Evolutionary conservation across 2,329 filamentous ascomycete species (phyloP).

Genomic region (Meredithiella fracta): DNA sequence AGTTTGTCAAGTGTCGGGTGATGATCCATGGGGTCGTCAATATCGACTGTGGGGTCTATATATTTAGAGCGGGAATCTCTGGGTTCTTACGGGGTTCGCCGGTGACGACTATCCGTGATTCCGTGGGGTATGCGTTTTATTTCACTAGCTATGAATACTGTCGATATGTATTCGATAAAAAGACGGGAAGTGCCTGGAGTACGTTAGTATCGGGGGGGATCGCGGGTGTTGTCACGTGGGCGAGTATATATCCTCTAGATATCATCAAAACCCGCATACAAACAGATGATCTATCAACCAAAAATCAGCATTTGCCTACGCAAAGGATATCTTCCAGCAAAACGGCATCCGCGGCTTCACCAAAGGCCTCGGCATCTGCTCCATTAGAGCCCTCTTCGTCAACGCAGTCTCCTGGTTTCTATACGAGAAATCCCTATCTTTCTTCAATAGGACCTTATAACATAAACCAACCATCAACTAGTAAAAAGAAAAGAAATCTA

Average conservation of each 20-base stretch:
- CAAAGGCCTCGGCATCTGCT: conserved; percentile 63
- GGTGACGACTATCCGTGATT: conserved; percentile 62
- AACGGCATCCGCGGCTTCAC: conserved; percentile 54
- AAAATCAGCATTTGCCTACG: conserved; percentile 30
- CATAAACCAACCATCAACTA: too few species aligned
- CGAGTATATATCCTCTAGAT: conserved; percentile 77
- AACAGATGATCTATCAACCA: conserved; percentile 17
- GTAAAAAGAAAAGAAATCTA: too few species aligned
- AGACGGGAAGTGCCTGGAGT: conserved; percentile 36
- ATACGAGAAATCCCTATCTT: conserved; percentile 73
- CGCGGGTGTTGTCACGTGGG: conserved; percentile 78
- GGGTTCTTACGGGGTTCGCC: conserved; percentile 70
- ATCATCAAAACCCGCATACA: conserved; percentile 89
- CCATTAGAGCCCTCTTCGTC: conserved; percentile 71
- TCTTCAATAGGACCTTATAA: conserved; percentile 23
- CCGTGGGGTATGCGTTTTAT: conserved; percentile 92
- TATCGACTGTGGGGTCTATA: conserved; percentile 44
- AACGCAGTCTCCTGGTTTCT: conserved; percentile 88
- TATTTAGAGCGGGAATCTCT: conserved; percentile 39
- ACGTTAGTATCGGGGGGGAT: conserved; percentile 71
- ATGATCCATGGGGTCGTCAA: conserved; percentile 52
- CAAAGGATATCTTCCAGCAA: conserved; percentile 48
- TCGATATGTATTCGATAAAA: conserved; percentile 35
- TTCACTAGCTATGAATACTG: conserved; percentile 83
- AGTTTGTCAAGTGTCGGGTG: conserved; percentile 79